Conservation (phyloP, 257 asterid species). For the Nicotiana attenuata region DNA sequence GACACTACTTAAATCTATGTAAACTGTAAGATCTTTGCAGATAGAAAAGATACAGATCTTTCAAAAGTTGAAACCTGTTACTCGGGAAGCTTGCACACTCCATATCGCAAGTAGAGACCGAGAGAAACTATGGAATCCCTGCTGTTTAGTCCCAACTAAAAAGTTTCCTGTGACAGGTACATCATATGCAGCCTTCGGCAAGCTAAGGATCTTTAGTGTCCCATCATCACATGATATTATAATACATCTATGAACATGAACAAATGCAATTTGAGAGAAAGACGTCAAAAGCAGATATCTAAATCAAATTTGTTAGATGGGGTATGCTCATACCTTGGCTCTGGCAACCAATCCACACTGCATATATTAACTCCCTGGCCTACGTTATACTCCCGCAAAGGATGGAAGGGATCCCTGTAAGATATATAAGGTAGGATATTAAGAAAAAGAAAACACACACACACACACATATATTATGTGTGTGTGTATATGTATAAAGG, state of each 20-base stretch:
- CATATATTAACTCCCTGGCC: slow-evolving; percentile 37
- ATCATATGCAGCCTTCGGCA: slow-evolving; percentile 56
- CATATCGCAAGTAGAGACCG: slow-evolving; percentile 71
- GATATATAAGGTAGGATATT: slow-evolving; percentile 12
- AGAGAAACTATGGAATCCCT: slow-evolving; percentile 49
- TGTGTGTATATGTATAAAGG: slow-evolving; percentile 5
- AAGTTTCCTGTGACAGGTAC: slow-evolving; percentile 56
- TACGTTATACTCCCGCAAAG: slow-evolving; percentile 62
- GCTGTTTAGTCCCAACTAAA: slow-evolving; percentile 33
- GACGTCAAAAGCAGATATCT: slow-evolving; percentile 2
- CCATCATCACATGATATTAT: slow-evolving; percentile 75
- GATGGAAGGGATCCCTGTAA: slow-evolving; percentile 88
- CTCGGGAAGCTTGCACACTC: slow-evolving; percentile 66
- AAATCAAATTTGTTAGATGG: slow-evolving; percentile 7
- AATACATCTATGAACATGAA: slow-evolving; percentile 50
- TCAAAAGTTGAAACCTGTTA: slow-evolving; percentile 48
- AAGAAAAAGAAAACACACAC: neutral
- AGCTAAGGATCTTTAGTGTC: slow-evolving; percentile 57
- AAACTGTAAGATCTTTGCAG: neutral
- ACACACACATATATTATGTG: no score
- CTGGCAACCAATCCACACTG: slow-evolving; percentile 73
- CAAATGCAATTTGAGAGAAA: slow-evolving; percentile 14
- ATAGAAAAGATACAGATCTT: neutral
- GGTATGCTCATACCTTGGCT: slow-evolving; percentile 59
- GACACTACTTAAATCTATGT: neutral